A percentile compares a stretch with the other conserved stretches of the same genome.
phyloP scores from a whole-genome alignment of 306 rosid species.

The Ziziphus jujuba region DNA sequence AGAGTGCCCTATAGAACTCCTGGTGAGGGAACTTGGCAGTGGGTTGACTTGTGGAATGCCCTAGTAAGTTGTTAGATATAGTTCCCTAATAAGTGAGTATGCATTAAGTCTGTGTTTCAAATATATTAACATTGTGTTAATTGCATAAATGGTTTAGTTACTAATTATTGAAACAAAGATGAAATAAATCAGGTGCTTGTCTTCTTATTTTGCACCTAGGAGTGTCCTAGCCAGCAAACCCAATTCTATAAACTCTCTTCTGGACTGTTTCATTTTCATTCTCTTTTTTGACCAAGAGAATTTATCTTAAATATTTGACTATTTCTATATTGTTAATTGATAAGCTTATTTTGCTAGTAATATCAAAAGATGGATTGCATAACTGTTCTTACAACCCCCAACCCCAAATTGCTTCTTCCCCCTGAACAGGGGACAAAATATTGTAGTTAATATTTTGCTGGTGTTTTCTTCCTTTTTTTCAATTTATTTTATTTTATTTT shows the following conservation, averaged over 20 bases:
- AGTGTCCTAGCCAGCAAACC: not conserved
- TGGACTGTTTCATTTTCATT: not conserved
- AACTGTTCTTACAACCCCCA: not conserved
- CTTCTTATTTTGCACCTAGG: not conserved
- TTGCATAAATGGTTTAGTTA: not conserved
- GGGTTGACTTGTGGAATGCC: constrained; percentile 99
- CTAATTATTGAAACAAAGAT: not conserved
- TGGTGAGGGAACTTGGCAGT: constrained; percentile 89
- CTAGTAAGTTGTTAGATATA: constrained; percentile 56
- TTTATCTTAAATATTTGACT: not conserved
- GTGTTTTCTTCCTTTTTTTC: not conserved
- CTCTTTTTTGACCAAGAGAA: not conserved
- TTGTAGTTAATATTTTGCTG: constrained; percentile 4
- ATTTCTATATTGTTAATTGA: not conserved
- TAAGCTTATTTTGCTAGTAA: constrained; percentile 3
- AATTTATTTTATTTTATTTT: no score
- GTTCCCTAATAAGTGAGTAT: not conserved
- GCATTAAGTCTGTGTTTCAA: not conserved
- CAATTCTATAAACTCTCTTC: not conserved
- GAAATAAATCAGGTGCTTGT: not conserved
- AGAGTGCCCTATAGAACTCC: constrained; percentile 86
- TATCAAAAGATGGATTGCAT: not conserved
- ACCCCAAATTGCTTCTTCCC: no score
- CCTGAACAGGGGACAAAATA: no score
- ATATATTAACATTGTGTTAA: not conserved